Base-by-base conservation (phyloP, 2,329 filamentous ascomycete species). In the Pyrenochaeta sp. region DNA sequence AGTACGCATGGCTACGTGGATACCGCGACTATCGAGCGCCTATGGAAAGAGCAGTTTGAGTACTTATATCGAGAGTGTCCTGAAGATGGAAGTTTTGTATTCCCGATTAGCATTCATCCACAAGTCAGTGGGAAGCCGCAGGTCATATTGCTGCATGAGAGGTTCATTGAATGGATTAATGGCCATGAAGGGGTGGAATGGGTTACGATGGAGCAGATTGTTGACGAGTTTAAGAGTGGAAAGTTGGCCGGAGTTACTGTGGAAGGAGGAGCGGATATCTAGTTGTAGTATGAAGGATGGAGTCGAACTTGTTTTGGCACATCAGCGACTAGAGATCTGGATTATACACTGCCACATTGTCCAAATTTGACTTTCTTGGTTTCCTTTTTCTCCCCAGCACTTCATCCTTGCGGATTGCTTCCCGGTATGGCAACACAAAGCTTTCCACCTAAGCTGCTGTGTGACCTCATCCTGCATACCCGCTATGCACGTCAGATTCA, bases 1-100 rank as follows among this genome's bases (percentile, higher is more conserved):
- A 89, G 89, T 61, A 85, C 82, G 1, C 76, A 81, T 53, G 80
- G 81, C 2, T 82, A 72, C 55, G 77, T 82, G 22, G 78, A 83
- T 57, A 75, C 79, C 0, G 66, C 72, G 8, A 69, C 72, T 15
- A 74, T 83, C 10, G 78, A 82, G 62, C 69, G 72, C 43, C 63
- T 81, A 28, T 84, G 81, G 81, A 76, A 77, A 58, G 78, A 82
- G 54, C 79, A 82, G 47, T 83, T 83, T 52, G 77, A 80, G 50
- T 83, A 76, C 55, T 72, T 75, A 39, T 82, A 82, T 61, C 64
- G 77, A 32, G 80, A 82, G 65, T 72, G 70, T 54, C 58, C 61
- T 0, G 66, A 72, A 0, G 79, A 81, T 57, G 79, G 82, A 12
- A 73, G 72, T 8, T 83, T 83, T 55, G 71, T 83, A 8, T 83